Evolutionary conservation across 2,329 filamentous ascomycete genomes (phyloP), one percentile per base, ranked within the genome.

Genomic region (Penicillium sp.): DNA sequence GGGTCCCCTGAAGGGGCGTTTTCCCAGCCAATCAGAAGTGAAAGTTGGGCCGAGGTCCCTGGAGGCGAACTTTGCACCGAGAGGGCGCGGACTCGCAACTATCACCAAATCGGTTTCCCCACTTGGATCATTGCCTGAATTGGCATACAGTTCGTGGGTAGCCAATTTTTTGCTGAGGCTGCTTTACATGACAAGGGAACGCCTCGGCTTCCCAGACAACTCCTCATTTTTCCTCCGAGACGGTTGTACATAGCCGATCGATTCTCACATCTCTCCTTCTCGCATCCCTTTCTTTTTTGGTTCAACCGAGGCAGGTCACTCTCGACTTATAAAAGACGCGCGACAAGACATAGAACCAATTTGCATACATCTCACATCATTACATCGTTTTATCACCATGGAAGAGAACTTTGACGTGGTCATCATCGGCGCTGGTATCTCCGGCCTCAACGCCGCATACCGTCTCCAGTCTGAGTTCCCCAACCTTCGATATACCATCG

Each of bases 371-470:
- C 27, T 14, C 24, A 44, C 22, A 44, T 42, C 25, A 25, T 28
- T 42, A 10, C 16, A 33, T 16, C 7, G 8, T 5, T 38, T 9
- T 11, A 20, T 38, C 41, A 22, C 16, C 2, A 54, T 54, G 47
- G 45, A 51, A 41, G 43, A 42, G 18, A 33, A 46, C 7, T 54
- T 41, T 27, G 55, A 58, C 27, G 49, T 58, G n/a, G 38, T 79
- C 47, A 73, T 80, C 48, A 66, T 79, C 44, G 77, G 77, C 36
- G 74, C 76, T 20, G 77, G 77, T 47, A 76, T 80, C 46, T 76
- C 75, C 14, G 78, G 78, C 43, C 76, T 80, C 64, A 79, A 79
- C 52, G 70, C 74, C 16, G 77, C 71, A 25, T 80, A 80, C 54
- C 72, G 76, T 28, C 48, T 76, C 8, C 71, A 74, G 46, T 63